These are phyloP conservation scores for Cutaneotrichosporon cutaneum DNA, from an alignment of 1,284 basidiomycete species.

Conservation along the genomic window DNA sequence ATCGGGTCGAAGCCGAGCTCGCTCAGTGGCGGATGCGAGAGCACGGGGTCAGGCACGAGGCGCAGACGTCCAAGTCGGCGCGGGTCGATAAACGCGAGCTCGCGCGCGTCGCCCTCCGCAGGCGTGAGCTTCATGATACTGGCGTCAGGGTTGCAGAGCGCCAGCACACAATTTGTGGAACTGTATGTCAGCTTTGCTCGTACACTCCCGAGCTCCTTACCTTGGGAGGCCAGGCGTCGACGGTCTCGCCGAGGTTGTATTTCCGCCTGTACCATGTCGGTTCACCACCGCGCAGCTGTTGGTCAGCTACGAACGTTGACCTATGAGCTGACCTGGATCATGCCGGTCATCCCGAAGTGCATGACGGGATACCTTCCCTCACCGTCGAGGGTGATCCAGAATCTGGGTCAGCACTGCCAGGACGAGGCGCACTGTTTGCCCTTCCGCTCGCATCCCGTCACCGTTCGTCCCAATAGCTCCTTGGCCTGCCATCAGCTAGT, in stretches of 20 bases:
- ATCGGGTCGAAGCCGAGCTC: constrained; percentile 75
- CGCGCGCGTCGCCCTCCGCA: constrained; percentile 30
- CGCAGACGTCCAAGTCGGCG: constrained; percentile 71
- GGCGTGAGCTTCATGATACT: constrained; percentile 55
- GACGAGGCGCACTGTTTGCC: constrained; percentile 62
- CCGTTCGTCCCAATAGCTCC: constrained; percentile 62
- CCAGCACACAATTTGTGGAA: constrained; percentile 42
- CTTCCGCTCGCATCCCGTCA: constrained; percentile 65
- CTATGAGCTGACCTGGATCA: constrained; percentile 62
- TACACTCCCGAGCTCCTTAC: constrained; percentile 44
- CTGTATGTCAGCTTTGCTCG: constrained; percentile 19
- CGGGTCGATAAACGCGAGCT: constrained; percentile 54
- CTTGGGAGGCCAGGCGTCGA: constrained; percentile 76
- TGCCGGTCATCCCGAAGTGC: constrained; percentile 80
- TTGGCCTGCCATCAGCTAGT: constrained; percentile 56
- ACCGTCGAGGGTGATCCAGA: constrained; percentile 69
- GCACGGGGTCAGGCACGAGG: constrained; percentile 60
- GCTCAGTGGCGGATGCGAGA: constrained; percentile 66
- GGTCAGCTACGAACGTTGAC: background rate
- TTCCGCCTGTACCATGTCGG: constrained; percentile 64
- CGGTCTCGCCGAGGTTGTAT: constrained; percentile 55
- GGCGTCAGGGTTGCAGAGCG: constrained; percentile 11
- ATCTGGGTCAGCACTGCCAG: constrained; percentile 42
- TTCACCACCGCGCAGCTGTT: constrained; percentile 63
- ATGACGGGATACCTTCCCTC: constrained; percentile 65